Evolutionary conservation across 352 stramenopile species (phyloP).

Genomic region (Globisporangium cylindrosporum): DNA sequence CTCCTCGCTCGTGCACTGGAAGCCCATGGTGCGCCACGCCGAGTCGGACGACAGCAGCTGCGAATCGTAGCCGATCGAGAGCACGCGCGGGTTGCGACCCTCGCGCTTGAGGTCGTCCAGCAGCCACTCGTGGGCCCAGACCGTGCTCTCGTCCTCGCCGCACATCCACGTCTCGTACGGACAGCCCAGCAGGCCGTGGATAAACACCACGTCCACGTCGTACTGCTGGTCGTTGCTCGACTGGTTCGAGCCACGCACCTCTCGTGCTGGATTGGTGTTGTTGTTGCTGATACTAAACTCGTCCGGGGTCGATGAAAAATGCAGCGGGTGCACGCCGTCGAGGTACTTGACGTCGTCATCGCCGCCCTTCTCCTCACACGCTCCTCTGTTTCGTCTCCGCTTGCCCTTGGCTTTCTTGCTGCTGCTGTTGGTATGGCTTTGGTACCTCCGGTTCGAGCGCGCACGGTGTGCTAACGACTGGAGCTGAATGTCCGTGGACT

Average conservation of each 20-base stretch:
- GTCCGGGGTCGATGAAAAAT: constrained; percentile 36
- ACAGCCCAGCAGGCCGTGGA: constrained; percentile 76
- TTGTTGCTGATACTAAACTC: neutral
- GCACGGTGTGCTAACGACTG: constrained; percentile 56
- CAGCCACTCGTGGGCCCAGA: constrained; percentile 74
- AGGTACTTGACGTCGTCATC: constrained; percentile 46
- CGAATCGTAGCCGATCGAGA: constrained; percentile 83
- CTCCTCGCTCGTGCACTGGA: constrained; percentile 66
- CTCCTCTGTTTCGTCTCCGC: neutral
- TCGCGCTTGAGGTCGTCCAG: constrained; percentile 55
- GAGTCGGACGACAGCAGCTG: constrained; percentile 75
- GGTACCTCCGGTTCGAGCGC: constrained; percentile 51
- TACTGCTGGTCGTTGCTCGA: constrained; percentile 30
- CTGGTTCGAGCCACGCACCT: constrained; percentile 10
- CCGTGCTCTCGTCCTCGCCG: constrained; percentile 48
- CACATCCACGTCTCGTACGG: constrained; percentile 81
- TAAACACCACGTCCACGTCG: constrained; percentile 79
- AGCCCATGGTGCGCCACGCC: constrained; percentile 67
- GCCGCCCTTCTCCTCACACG: neutral
- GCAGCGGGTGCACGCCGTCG: constrained; percentile 67
- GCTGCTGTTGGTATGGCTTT: constrained; percentile 23
- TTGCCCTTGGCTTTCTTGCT: neutral
- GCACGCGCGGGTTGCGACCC: constrained; percentile 55
- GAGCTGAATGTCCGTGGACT: constrained; percentile 42
- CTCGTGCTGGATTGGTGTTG: neutral